Conservation (phyloP, 2,329 filamentous ascomycete species). For the Aureobasidium sp. region DNA sequence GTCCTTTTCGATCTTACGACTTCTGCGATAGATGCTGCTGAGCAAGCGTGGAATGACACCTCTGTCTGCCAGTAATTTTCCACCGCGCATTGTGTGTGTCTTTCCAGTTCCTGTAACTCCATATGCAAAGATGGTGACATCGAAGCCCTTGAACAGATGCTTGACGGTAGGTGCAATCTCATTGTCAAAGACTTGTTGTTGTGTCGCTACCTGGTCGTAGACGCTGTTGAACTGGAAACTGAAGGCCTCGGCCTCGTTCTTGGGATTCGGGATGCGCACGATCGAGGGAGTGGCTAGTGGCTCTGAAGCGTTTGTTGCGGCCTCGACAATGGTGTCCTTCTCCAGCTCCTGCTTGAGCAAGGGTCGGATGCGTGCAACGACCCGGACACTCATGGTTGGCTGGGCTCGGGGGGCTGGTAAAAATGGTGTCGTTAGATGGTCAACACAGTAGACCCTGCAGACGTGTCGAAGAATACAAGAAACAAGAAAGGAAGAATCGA, state of each 20-base stretch:
- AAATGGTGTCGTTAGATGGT: neutral
- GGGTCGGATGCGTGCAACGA: constrained; percentile 85
- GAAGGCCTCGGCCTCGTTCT: constrained; percentile 84
- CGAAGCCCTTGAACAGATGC: constrained; percentile 81
- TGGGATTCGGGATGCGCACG: constrained; percentile 86
- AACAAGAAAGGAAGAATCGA: neutral
- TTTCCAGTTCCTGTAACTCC: constrained; percentile 91
- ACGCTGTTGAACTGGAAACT: constrained; percentile 93
- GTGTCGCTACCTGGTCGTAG: constrained; percentile 71
- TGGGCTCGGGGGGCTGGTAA: neutral
- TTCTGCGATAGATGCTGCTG: constrained; percentile 76
- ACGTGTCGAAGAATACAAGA: neutral
- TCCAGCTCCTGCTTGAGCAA: constrained; percentile 79
- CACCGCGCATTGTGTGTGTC: constrained; percentile 92
- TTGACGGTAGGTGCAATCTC: constrained; percentile 90
- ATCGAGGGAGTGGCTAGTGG: constrained; percentile 49
- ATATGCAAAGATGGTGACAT: constrained; percentile 87
- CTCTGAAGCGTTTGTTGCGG: constrained; percentile 41
- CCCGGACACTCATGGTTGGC: constrained; percentile 56
- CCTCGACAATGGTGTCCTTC: constrained; percentile 75
- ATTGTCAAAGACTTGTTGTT: constrained; percentile 80
- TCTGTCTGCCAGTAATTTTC: constrained; percentile 74
- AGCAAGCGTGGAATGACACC: constrained; percentile 82
- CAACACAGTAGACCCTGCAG: neutral
- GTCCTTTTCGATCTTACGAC: constrained; percentile 80